A percentile compares a stretch with the other conserved stretches of the same genome.
phyloP scores from a whole-genome alignment of 345 rosid genomes.

The Acer negundo region DNA sequence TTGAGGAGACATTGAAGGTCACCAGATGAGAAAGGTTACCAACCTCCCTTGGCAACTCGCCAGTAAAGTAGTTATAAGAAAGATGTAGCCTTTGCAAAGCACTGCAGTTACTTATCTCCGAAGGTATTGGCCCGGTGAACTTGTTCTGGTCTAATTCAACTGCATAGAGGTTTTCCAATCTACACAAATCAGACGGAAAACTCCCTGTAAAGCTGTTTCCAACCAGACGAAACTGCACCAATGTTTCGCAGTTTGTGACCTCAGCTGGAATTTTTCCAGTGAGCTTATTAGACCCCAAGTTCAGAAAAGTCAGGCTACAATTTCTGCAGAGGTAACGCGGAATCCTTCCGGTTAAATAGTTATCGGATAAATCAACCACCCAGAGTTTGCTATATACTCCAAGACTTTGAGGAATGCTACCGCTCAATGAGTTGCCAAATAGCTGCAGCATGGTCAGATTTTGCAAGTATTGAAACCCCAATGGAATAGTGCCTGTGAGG shows the following conservation, averaged over 20 bases:
- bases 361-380: conserved; percentile 79
- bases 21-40: conserved; percentile 71
- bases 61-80: conserved; percentile 57
- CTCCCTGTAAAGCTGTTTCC: conserved; percentile 62
- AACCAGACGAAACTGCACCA: conserved; percentile 65
- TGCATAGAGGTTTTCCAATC: conserved; percentile 58
- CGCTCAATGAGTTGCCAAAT: conserved; percentile 65
- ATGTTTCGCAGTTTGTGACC: conserved; percentile 56
- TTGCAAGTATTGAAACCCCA: conserved; percentile 68
- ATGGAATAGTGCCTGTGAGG: conserved; percentile 70
- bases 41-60: conserved; percentile 71
- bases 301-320: conserved; percentile 55
- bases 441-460: conserved; percentile 69
- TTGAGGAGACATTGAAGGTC: conserved; percentile 73
- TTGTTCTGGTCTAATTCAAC: conserved; percentile 70
- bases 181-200: conserved; percentile 71
- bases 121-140: conserved; percentile 70
- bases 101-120: conserved; percentile 62
- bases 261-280: conserved; percentile 66
- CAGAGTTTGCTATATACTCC: conserved; percentile 69
- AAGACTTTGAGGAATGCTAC: conserved; percentile 70
- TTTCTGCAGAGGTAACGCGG: conserved; percentile 67
- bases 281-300: conserved; percentile 69
- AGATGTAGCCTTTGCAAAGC: conserved; percentile 72
- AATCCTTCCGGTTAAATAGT: conserved; percentile 62